A percentile compares a stretch with the other conserved stretches of the same genome.
phyloP scores from a whole-genome alignment of 345 rosid genomes.

The Chamaenerion angustifolium region DNA sequence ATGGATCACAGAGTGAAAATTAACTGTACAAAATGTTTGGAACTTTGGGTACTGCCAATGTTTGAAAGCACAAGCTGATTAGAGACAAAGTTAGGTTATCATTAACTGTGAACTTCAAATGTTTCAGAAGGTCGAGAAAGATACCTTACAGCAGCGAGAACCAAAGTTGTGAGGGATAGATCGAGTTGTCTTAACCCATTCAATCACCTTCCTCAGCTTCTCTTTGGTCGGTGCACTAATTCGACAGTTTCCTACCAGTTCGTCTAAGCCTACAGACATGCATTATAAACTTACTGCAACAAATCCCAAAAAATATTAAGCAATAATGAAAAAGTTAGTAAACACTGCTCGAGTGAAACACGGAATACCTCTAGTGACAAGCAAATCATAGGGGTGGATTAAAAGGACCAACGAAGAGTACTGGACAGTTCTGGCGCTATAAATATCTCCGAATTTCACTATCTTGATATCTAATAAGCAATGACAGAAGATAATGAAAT shows the following conservation, averaged over 20 bases:
- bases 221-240: conserved; percentile 19
- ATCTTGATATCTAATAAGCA: conserved; percentile 32
- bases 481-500: too few species aligned
- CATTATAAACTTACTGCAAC: background rate
- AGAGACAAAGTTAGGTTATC: too few species aligned
- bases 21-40: too few species aligned
- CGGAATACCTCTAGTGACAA: conserved; percentile 23
- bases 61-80: too few species aligned
- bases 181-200: conserved; percentile 31
- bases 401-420: conserved; percentile 24
- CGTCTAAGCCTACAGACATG: conserved; percentile 18
- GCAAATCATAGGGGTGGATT: conserved; percentile 19
- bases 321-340: too few species aligned
- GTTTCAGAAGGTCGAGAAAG: too few species aligned
- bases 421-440: conserved; percentile 31
- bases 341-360: background rate
- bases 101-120: too few species aligned
- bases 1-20: too few species aligned
- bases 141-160: background rate
- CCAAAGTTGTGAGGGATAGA: conserved; percentile 8
- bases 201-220: conserved; percentile 30
- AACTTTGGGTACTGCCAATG: too few species aligned
- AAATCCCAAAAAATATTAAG: too few species aligned
- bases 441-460: conserved; percentile 18
- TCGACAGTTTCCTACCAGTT: conserved; percentile 16